Base-by-base conservation (phyloP, 208 protist species). In the Endotrypanum monterogeii region DNA sequence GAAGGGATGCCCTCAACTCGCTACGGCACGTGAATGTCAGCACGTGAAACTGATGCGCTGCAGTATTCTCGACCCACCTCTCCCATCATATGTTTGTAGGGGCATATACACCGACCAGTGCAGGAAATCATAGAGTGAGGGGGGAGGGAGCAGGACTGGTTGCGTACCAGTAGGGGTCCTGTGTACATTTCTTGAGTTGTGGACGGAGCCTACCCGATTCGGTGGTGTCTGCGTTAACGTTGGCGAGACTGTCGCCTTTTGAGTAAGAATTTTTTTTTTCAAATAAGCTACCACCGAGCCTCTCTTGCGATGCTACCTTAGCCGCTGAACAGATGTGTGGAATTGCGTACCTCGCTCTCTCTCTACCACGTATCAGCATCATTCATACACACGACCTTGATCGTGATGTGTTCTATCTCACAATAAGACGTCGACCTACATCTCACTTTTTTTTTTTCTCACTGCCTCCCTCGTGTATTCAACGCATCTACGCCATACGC, bases 1-100 rank as follows among this genome's bases (percentile, higher is more conserved):
- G 82, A 86, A 20, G 88, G 88, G 3, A 89, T 92, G 88, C 88
- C 88, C 18, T 89, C 84, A 1, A 83, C 55, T 51, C 72, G 85
- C 56, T 85, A 87, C 63, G 80, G 71, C 37, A 69, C 62, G 28
- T 84, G 66, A 71, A n/a, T n/a, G 25, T 12, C n/a, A 52, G 14
- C 16, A n/a, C 9, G 63, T 16, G 23, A 20, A 20, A 12, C 28
- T 25, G 6, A 1, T 3, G n/a, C 14, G 14, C 8, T 54, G 25
- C 11, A 7, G 25, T 7, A 0, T 48, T 44, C 20, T 44, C n/a
- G n/a, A 2, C 25, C 23, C 18, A 1, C n/a, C 20, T 46, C 7
- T 48, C 60, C 25, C 11, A 2, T 28, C 32, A n/a, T 3, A 46
- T 23, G 30, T 44, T 12, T n/a, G 7, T 23, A 44, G 1, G 46